A percentile compares a stretch with the other conserved stretches of the same genome.
Conservation (phyloP, 306 rosid genomes). For the Corylus americana region DNA sequence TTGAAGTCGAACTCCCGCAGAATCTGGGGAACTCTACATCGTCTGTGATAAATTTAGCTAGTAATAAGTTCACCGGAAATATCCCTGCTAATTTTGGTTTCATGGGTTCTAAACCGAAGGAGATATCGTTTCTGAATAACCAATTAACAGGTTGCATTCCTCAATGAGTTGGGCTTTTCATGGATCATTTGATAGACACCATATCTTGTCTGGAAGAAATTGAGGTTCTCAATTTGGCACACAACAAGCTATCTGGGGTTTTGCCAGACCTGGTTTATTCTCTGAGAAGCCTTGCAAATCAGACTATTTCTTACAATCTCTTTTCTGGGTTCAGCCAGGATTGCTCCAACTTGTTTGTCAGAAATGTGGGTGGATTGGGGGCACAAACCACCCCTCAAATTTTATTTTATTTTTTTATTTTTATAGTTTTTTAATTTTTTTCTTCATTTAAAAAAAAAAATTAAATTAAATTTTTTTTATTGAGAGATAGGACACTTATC, state of each 20-base stretch:
- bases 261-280: conserved; percentile 79
- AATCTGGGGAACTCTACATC: conserved; percentile 86
- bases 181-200: conserved; percentile 91
- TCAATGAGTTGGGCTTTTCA: conserved; percentile 82
- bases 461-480: too few species aligned
- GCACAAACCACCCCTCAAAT: too few species aligned
- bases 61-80: conserved; percentile 68
- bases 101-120: conserved; percentile 66
- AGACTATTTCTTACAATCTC: conserved; percentile 86
- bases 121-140: conserved; percentile 83
- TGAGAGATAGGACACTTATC: too few species aligned
- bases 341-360: conserved; percentile 52
- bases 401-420: too few species aligned
- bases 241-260: conserved; percentile 87
- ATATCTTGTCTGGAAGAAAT: conserved; percentile 73
- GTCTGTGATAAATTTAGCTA: conserved; percentile 86
- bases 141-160: conserved; percentile 89
- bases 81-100: conserved; percentile 83
- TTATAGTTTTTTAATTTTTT: too few species aligned
- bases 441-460: too few species aligned
- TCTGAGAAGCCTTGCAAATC: conserved; percentile 61
- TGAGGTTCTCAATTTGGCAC: conserved; percentile 81
- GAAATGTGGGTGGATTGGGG: conserved; percentile 52
- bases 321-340: conserved; percentile 89
- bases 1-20: conserved; percentile 79